Percentiles rank a stretch among this genome's conserved stretches.
Conservation (phyloP, 2,329 filamentous ascomycete genomes). For the Cercospora sp. region DNA sequence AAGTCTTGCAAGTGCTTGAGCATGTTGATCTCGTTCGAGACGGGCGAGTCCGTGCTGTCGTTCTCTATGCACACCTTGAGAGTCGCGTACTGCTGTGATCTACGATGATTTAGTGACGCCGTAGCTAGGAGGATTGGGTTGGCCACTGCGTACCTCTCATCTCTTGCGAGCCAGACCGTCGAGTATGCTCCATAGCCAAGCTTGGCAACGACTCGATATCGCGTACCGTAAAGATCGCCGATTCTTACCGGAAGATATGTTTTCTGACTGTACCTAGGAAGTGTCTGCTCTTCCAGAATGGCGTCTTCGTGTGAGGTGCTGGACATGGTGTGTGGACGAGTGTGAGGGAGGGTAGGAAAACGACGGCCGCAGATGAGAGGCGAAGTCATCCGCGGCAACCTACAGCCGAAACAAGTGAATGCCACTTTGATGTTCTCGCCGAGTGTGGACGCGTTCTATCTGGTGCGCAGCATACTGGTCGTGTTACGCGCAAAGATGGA, state of each 20-base stretch:
- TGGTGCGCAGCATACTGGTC: background rate
- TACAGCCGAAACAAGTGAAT: background rate
- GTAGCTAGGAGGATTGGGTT: too few species aligned
- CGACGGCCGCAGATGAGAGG: background rate
- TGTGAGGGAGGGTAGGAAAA: background rate
- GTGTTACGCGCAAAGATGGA: background rate
- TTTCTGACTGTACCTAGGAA: conserved; percentile 25
- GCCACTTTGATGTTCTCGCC: background rate
- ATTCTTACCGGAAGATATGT: conserved; percentile 41
- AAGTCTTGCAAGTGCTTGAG: too few species aligned
- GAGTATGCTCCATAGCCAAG: conserved; percentile 42
- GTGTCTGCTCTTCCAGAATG: conserved; percentile 18
- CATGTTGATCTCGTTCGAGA: too few species aligned
- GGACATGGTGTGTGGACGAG: background rate
- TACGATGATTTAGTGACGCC: too few species aligned
- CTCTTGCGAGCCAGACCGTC: too few species aligned
- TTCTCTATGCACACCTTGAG: too few species aligned
- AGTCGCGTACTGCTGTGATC: too few species aligned
- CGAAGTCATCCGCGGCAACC: background rate
- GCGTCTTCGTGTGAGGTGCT: background rate
- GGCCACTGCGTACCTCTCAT: too few species aligned
- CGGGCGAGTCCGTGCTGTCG: too few species aligned
- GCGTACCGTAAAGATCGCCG: conserved; percentile 35
- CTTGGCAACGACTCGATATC: conserved; percentile 45
- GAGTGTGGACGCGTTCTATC: background rate